Conservation (phyloP, 768 basidiomycete genomes). For the Suillus subluteus region DNA sequence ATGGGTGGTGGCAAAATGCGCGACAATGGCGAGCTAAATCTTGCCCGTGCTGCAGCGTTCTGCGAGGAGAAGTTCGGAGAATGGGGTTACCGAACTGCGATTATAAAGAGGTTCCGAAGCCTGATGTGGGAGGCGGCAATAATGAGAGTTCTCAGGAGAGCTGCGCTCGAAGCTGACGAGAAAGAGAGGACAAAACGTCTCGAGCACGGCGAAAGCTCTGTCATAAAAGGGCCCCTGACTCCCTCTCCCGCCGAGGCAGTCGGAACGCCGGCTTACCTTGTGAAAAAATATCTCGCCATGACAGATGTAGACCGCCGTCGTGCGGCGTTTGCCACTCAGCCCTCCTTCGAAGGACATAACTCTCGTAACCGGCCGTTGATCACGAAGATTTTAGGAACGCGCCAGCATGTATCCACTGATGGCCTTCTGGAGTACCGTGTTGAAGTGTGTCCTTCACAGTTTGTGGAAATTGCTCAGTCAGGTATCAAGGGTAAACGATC, state of each 20-base stretch:
- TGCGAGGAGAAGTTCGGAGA: constrained; percentile 33
- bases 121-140: constrained; percentile 27
- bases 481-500: constrained; percentile 34
- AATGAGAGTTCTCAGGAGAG: constrained; percentile 25
- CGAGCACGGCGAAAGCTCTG: constrained; percentile 19
- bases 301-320: constrained; percentile 17
- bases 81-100: constrained; percentile 24
- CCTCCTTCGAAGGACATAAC: constrained; percentile 6
- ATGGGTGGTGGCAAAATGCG: constrained; percentile 22
- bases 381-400: constrained; percentile 37
- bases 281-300: constrained; percentile 21
- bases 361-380: constrained; percentile 23
- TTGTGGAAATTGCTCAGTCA: constrained; percentile 34
- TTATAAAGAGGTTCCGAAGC: constrained; percentile 26
- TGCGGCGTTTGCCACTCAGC: constrained; percentile 23
- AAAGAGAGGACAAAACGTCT: constrained; percentile 29
- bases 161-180: constrained; percentile 35
- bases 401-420: constrained; percentile 45
- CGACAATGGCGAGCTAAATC: constrained; percentile 25
- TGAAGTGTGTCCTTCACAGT: constrained; percentile 37
- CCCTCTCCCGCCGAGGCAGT: constrained; percentile 21
- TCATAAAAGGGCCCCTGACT: constrained; percentile 23
- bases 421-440: constrained; percentile 47
- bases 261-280: constrained; percentile 25
- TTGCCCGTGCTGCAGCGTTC: constrained; percentile 25